Evolutionary conservation across 495 filamentous ascomycete genomes (phyloP).

Genomic region (Pseudomonodictys pantanalensis): DNA sequence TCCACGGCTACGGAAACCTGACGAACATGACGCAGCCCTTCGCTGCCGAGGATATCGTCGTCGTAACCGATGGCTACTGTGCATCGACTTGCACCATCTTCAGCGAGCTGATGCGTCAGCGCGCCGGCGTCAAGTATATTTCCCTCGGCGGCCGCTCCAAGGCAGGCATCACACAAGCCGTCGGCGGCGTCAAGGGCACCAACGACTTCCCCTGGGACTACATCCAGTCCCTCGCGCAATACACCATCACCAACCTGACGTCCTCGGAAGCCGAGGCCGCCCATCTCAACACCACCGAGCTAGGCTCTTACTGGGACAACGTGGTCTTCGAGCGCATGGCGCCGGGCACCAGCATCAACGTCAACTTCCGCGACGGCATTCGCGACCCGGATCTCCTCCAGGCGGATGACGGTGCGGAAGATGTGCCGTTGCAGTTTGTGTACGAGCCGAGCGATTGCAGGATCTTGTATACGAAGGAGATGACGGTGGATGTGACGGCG

Average conservation of each 20-base stretch:
- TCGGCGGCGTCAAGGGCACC: slow-evolving; percentile 58
- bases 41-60: slow-evolving; percentile 36
- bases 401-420: slow-evolving; percentile 31
- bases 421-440: slow-evolving; percentile 38
- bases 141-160: slow-evolving; percentile 59
- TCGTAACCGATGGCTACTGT: slow-evolving; percentile 58
- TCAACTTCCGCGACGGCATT: slow-evolving; percentile 40
- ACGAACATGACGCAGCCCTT: slow-evolving; percentile 42
- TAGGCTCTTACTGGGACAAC: slow-evolving; percentile 23
- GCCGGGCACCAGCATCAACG: slow-evolving; percentile 1
- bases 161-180: slow-evolving; percentile 56
- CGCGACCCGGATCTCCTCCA: too few species aligned
- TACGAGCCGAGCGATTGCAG: slow-evolving; percentile 41
- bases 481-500: slow-evolving; percentile 34
- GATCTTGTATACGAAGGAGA: slow-evolving; percentile 38
- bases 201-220: slow-evolving; percentile 20
- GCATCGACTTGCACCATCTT: slow-evolving; percentile 63
- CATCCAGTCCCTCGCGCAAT: slow-evolving; percentile 25
- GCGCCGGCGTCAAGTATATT: slow-evolving; percentile 57
- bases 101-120: slow-evolving; percentile 53
- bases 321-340: slow-evolving; percentile 22
- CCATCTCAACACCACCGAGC: slow-evolving; percentile 15
- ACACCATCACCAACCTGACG: slow-evolving; percentile 2
- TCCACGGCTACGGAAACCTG: slow-evolving; percentile 41
- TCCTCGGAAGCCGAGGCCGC: slow-evolving; percentile 4